Evolutionary conservation across 169 alveolate genomes (phyloP).

Genomic region (Perkinsus olseni): DNA sequence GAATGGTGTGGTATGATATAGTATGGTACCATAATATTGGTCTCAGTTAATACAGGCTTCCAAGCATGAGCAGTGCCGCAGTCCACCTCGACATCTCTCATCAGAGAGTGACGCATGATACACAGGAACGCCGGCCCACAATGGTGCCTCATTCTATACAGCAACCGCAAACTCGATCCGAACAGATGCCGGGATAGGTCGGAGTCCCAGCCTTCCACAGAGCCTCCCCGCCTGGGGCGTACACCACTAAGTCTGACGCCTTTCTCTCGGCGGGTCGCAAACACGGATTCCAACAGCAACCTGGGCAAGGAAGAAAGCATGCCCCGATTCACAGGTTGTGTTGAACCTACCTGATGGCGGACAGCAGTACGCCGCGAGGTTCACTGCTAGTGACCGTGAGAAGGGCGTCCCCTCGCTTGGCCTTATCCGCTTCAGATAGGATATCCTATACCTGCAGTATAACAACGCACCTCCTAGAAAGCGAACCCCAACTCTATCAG

Average conservation of each 20-base stretch:
- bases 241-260: not conserved
- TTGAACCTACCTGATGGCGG: not conserved
- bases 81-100: too few relatives aligned
- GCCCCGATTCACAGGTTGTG: not conserved
- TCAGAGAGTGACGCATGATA: too few relatives aligned
- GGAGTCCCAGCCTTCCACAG: not conserved
- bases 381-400: not conserved
- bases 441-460: not conserved
- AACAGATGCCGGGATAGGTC: not conserved
- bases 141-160: not conserved
- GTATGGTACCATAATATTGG: too few relatives aligned
- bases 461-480: too few relatives aligned
- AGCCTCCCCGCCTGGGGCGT: not conserved
- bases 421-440: not conserved
- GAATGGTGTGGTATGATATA: too few relatives aligned
- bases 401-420: not conserved
- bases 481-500: too few relatives aligned
- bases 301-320: not conserved
- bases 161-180: not conserved
- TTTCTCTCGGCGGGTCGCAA: not conserved
- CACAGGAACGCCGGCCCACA: too few relatives aligned
- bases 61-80: too few relatives aligned
- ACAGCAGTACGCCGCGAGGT: not conserved
- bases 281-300: not conserved
- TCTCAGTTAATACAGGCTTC: too few relatives aligned